A percentile compares a stretch with the other conserved stretches of the same genome.
Evolutionary conservation across 768 basidiomycete species (phyloP).

Genomic region (Trametes cubensis): DNA sequence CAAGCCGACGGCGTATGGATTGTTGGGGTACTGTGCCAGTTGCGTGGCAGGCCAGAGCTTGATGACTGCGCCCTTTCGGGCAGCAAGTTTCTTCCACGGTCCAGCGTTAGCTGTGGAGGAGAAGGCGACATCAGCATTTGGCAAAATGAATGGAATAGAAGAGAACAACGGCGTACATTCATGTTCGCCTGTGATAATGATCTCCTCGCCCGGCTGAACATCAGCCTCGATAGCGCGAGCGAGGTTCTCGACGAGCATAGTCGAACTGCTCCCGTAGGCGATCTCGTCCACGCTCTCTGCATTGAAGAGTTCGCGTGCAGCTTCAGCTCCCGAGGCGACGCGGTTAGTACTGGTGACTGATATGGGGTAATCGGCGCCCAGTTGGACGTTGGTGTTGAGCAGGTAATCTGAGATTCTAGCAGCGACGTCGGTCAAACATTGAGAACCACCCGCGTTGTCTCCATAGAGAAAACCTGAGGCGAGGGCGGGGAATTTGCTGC

Average conservation of each 20-base stretch:
- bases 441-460: conserved; percentile 81
- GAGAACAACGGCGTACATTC: conserved; percentile 53
- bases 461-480: conserved; percentile 63
- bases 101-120: conserved; percentile 63
- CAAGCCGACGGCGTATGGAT: conserved; percentile 67
- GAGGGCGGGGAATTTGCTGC: conserved; percentile 66
- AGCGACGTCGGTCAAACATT: conserved; percentile 55
- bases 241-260: conserved; percentile 70
- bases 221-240: conserved; percentile 59
- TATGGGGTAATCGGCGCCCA: conserved; percentile 69
- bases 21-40: conserved; percentile 41
- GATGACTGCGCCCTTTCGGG: conserved; percentile 52
- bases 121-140: neutral
- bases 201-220: conserved; percentile 65
- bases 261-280: conserved; percentile 67
- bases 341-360: conserved; percentile 56
- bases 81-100: conserved; percentile 76
- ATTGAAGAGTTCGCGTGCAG: conserved; percentile 64
- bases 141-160: neutral
- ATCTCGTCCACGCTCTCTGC: conserved; percentile 65
- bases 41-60: conserved; percentile 61
- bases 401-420: conserved; percentile 70
- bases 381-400: conserved; percentile 70
- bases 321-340: conserved; percentile 49
- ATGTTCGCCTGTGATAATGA: conserved; percentile 79